Conservation (phyloP, 768 basidiomycete species). For the Hypholoma sublateritium region DNA sequence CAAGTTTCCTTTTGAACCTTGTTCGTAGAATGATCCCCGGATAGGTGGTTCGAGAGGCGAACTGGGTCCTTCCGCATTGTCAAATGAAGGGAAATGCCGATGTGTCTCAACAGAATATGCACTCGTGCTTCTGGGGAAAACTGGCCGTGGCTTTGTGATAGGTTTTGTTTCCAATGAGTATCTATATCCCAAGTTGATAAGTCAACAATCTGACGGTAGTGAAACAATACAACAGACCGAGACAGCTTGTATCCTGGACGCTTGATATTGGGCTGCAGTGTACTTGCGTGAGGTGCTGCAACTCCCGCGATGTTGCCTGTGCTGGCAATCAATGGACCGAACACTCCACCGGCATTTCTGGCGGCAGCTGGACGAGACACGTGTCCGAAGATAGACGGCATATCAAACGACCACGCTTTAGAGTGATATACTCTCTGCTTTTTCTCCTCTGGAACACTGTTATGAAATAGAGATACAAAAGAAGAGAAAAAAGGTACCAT, state of each 20-base stretch:
- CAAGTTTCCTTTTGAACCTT: constrained; percentile 7
- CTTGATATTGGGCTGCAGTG: constrained; percentile 57
- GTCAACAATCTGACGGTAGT: background rate
- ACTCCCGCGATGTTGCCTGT: constrained; percentile 65
- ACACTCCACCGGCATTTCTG: constrained; percentile 57
- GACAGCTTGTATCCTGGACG: constrained; percentile 67
- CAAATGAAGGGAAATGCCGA: background rate
- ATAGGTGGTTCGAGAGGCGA: background rate
- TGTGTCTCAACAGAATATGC: background rate
- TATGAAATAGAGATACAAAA: background rate
- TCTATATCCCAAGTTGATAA: background rate
- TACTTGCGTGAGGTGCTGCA: constrained; percentile 49
- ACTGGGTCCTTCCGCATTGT: background rate
- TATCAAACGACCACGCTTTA: background rate
- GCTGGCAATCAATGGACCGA: constrained; percentile 71
- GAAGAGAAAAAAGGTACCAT: background rate
- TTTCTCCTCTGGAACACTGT: background rate
- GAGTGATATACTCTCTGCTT: background rate
- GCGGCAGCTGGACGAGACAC: constrained; percentile 37
- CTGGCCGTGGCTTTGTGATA: background rate
- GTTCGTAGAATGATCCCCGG: constrained; percentile 4
- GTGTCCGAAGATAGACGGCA: constrained; percentile 13
- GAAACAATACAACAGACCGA: constrained; percentile 34
- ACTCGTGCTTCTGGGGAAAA: background rate
- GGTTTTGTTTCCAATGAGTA: constrained; percentile 10